phyloP scores from a whole-genome alignment of 768 basidiomycete species.

The Panaeolus papilionaceus region DNA sequence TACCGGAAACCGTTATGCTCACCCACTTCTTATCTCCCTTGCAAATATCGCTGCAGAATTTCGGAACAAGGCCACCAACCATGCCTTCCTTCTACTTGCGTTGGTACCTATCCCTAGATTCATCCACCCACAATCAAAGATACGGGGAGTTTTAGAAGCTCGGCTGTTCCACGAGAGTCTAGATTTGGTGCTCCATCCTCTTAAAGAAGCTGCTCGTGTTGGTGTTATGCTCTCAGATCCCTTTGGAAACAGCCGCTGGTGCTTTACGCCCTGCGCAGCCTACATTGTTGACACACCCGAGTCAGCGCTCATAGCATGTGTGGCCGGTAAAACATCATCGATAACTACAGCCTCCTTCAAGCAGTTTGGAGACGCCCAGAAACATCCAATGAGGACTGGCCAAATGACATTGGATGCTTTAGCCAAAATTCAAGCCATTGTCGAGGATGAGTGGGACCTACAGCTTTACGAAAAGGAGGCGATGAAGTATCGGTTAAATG shows the following conservation, averaged over 20 bases:
- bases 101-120: slow-evolving; percentile 39
- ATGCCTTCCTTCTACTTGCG: slow-evolving; percentile 31
- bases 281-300: slow-evolving; percentile 39
- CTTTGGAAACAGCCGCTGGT: slow-evolving; percentile 26
- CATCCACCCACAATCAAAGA: slow-evolving; percentile 23
- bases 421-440: slow-evolving; percentile 5
- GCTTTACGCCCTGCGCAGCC: slow-evolving; percentile 33
- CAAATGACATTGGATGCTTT: slow-evolving; percentile 26
- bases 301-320: slow-evolving; percentile 30
- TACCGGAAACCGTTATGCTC: slow-evolving; percentile 35
- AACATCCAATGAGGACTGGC: too few relatives aligned
- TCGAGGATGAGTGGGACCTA: slow-evolving; percentile 29
- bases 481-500: slow-evolving; percentile 28
- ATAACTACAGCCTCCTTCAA: slow-evolving; percentile 35
- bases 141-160: slow-evolving; percentile 32
- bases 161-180: slow-evolving; percentile 34
- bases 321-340: slow-evolving; percentile 34
- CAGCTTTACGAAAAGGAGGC: slow-evolving; percentile 23
- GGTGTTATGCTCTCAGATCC: too few relatives aligned
- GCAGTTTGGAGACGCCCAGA: slow-evolving; percentile 34
- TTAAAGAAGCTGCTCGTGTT: slow-evolving; percentile 35
- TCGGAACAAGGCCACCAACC: too few relatives aligned
- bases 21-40: slow-evolving; percentile 35
- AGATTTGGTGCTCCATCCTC: slow-evolving; percentile 31
- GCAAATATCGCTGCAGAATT: slow-evolving; percentile 38